Conservation (phyloP, 495 filamentous ascomycete genomes). For the Podospora australis region DNA sequence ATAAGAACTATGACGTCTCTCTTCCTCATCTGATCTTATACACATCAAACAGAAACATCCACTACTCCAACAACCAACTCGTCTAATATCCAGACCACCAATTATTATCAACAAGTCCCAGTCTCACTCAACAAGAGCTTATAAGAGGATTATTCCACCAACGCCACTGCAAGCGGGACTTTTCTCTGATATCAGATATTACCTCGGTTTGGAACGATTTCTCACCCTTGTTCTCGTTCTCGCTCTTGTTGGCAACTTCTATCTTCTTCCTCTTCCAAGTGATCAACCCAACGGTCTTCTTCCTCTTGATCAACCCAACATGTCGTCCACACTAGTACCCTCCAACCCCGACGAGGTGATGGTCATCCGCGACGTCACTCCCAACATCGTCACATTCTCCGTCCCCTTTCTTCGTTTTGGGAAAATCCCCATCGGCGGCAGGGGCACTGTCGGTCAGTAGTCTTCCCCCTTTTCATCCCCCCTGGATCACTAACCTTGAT, state of each 20-base stretch:
- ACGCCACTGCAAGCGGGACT: too few relatives aligned
- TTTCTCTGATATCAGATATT: background rate
- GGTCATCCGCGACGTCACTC: conserved; percentile 78
- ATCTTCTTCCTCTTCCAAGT: background rate
- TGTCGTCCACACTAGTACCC: conserved; percentile 43
- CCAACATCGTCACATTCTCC: conserved; percentile 74
- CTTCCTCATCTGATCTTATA: too few relatives aligned
- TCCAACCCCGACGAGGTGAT: conserved; percentile 69
- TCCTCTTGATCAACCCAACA: conserved; percentile 10
- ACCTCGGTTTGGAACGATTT: background rate
- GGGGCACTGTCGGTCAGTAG: conserved; percentile 81
- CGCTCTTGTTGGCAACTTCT: too few relatives aligned
- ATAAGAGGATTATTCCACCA: too few relatives aligned
- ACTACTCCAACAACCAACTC: background rate
- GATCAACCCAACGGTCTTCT: background rate
- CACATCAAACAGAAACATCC: background rate
- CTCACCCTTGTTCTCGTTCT: background rate
- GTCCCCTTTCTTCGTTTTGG: conserved; percentile 82
- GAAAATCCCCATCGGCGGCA: conserved; percentile 70
- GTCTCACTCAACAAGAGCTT: background rate
- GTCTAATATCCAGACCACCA: background rate
- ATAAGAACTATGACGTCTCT: background rate
- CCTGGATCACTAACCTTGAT: too few relatives aligned
- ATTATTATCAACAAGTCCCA: background rate
- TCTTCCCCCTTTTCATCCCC: too few relatives aligned